Evolutionary conservation across 2,329 filamentous ascomycete species (phyloP), one percentile per base, ranked within the genome.

Genomic region (Lecanicillium sp.): DNA sequence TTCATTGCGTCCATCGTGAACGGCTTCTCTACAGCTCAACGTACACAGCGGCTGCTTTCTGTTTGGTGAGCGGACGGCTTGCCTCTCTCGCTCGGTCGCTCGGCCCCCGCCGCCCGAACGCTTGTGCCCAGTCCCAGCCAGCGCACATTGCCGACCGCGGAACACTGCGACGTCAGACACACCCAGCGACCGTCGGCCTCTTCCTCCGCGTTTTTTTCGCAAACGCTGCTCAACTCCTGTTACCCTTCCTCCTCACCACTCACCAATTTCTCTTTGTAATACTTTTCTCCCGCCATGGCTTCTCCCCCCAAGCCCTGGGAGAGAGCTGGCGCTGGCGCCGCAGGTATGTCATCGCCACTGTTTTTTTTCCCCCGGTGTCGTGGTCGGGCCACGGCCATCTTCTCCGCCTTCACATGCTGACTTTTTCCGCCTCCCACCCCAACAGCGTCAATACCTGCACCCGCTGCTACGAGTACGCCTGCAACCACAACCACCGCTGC

Each of bases 301-400:
- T 95, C 90, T 62, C 92, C 92, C 57, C 92, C 92, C 40, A 98
- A 98, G 67, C 92, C 92, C 33, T 98, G 92, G 92, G 92, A 98
- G 67, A 78, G 83, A 61, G 75, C 81, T 48, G 83, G 82, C 63
- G 75, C 77, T 45, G 70, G 70, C 50, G 56, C 67, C 48, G 56
- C 55, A 34, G 40, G 40, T 42, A 38, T 28, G 35, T 36, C n/a
- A 18, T n/a, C 13, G 3, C 22, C 22, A 11, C 25, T 8, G 14
- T 19, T 43, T 25, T 6, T 25, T 25, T 25, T 25, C 11, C n/a
- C n/a, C n/a, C 7, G 22, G 22, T 25, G 22, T 25, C 7, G 22
- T 25, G 22, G 22, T 25, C 7, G 22, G 22, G 22, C 22, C 22
- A 11, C 22, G 22, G 11, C 22, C 53, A 68, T 64, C 44, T 35